phyloP scores from a whole-genome alignment of 805 yeast genomes.

The Lipomyces lipofer region DNA sequence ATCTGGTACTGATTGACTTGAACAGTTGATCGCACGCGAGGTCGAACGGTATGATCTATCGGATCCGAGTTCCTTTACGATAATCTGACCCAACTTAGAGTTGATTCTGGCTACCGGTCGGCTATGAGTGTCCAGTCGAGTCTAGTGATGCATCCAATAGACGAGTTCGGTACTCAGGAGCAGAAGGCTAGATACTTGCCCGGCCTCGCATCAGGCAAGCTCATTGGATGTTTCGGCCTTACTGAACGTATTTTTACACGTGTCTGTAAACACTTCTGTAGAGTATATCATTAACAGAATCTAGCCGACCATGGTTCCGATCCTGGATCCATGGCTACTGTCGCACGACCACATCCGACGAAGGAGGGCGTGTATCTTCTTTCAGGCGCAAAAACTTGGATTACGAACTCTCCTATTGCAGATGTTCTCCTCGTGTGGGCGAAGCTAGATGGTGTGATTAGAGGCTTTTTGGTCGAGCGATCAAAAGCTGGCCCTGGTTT shows the following conservation, averaged over 20 bases:
- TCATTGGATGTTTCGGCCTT: slow-evolving; percentile 62
- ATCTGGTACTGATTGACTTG: not conserved
- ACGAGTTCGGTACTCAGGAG: slow-evolving; percentile 44
- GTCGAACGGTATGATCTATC: slow-evolving; percentile 38
- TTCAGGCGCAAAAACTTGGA: slow-evolving; percentile 48
- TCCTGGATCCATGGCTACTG: slow-evolving; percentile 59
- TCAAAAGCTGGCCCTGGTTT: slow-evolving; percentile 37
- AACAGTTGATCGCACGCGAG: slow-evolving; percentile 44
- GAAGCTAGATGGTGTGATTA: slow-evolving; percentile 45
- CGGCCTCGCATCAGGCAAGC: slow-evolving; percentile 44
- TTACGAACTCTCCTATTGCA: slow-evolving; percentile 50
- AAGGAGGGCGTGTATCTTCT: slow-evolving; percentile 46
- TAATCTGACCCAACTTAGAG: slow-evolving; percentile 31
- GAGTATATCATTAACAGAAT: too few relatives aligned
- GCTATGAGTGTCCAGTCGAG: slow-evolving; percentile 50
- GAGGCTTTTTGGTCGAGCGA: slow-evolving; percentile 48
- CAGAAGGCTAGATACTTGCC: slow-evolving; percentile 46
- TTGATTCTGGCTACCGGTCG: slow-evolving; percentile 48
- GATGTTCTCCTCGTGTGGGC: slow-evolving; percentile 48
- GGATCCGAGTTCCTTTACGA: too few relatives aligned
- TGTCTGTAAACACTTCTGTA: too few relatives aligned
- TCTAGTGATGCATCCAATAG: slow-evolving; percentile 47
- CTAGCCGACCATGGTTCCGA: slow-evolving; percentile 59
- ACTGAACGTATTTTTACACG: slow-evolving; percentile 52
- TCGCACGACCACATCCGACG: slow-evolving; percentile 47